These are phyloP conservation scores for Salix brachista DNA, from an alignment of 345 rosid genomes.

Conservation along the genomic window DNA sequence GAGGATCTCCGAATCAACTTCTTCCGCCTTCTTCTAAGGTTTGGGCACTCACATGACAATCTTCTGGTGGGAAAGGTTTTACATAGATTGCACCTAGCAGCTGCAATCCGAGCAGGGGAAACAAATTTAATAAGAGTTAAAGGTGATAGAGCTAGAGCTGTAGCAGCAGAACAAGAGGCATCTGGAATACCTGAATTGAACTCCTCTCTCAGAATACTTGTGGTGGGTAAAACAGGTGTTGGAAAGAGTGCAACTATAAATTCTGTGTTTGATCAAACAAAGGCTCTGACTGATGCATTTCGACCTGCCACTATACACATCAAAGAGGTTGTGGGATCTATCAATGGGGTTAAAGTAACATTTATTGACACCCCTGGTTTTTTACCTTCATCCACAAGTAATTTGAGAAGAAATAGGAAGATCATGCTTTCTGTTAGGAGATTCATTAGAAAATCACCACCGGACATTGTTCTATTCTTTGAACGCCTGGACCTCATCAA, in stretches of 20 bases:
- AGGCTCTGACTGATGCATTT: conserved; percentile 72
- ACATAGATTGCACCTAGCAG: conserved; percentile 69
- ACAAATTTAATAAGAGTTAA: conserved; percentile 54
- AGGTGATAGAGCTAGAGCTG: conserved; percentile 44
- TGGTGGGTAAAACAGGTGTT: conserved; percentile 89
- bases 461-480: conserved; percentile 72
- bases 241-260: conserved; percentile 98
- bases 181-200: conserved; percentile 61
- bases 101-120: conserved; percentile 70
- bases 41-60: conserved; percentile 58
- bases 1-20: conserved; percentile 67
- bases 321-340: conserved; percentile 64
- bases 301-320: conserved; percentile 59
- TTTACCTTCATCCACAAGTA: conserved; percentile 46
- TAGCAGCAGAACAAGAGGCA: conserved; percentile 71
- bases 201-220: conserved; percentile 69
- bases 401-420: conserved; percentile 64
- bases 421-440: conserved; percentile 63
- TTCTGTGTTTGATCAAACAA: conserved; percentile 67
- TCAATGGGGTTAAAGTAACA: conserved; percentile 64
- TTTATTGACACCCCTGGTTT: conserved; percentile 94
- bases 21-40: conserved; percentile 59
- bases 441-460: conserved; percentile 67
- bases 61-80: conserved; percentile 73
- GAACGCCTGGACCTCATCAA: conserved; percentile 75